phyloP scores from a whole-genome alignment of 352 stramenopile species.

The Globisporangium perplexum region DNA sequence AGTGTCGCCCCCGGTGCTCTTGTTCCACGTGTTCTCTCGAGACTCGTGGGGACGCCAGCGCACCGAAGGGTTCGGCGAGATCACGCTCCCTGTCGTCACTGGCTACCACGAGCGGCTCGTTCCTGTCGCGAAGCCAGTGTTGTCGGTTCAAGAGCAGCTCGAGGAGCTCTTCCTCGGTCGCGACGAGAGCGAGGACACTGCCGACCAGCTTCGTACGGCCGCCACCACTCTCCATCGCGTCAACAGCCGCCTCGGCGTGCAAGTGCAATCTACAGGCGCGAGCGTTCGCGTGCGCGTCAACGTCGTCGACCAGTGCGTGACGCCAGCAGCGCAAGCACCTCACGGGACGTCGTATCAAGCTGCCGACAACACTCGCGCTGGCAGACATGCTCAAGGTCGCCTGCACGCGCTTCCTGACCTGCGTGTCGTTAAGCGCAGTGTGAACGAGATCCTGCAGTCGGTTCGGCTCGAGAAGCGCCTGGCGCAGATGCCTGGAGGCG shows the following conservation, averaged over 20 bases:
- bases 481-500: slow-evolving; percentile 13
- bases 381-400: not conserved
- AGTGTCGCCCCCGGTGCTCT: slow-evolving; percentile 12
- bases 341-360: not conserved
- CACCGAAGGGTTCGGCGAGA: slow-evolving; percentile 27
- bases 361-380: not conserved
- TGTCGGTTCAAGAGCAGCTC: slow-evolving; percentile 31
- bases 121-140: slow-evolving; percentile 28
- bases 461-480: slow-evolving; percentile 42
- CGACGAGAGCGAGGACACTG: slow-evolving; percentile 15
- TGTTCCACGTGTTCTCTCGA: slow-evolving; percentile 34
- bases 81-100: slow-evolving; percentile 18
- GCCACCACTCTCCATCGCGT: slow-evolving; percentile 11
- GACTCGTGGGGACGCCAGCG: slow-evolving; percentile 45
- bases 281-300: slow-evolving; percentile 41
- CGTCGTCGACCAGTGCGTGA: slow-evolving; percentile 14
- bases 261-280: slow-evolving; percentile 31
- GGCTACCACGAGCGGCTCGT: slow-evolving; percentile 33
- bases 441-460: slow-evolving; percentile 63
- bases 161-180: slow-evolving; percentile 62
- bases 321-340: not conserved
- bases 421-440: slow-evolving; percentile 57
- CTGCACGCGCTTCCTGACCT: slow-evolving; percentile 4
- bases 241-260: slow-evolving; percentile 22
- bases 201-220: not conserved